Evolutionary conservation across 176 grass and related monocot genomes (phyloP).

Genomic region (Thinopyrum elongatum): DNA sequence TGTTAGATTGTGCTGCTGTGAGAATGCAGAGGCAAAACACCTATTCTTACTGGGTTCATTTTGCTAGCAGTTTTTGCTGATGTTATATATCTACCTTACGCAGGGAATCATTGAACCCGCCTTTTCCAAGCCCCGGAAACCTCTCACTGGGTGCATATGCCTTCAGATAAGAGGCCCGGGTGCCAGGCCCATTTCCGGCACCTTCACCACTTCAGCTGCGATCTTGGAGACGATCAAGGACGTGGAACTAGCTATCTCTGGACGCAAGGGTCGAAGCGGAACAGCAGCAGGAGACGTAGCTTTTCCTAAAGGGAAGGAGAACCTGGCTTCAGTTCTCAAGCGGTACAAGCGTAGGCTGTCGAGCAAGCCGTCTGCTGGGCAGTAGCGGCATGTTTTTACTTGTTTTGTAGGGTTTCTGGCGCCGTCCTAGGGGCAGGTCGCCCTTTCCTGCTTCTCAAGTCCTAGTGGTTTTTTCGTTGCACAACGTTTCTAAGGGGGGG

Average conservation of each 20-base stretch:
- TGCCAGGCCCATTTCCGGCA: conserved; percentile 24
- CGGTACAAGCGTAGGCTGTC: conserved; percentile 87
- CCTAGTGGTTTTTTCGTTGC: conserved; percentile 78
- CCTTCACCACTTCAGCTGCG: conserved; percentile 63
- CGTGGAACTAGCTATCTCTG: conserved; percentile 66
- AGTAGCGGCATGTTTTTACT: conserved; percentile 30
- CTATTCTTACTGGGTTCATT: neutral
- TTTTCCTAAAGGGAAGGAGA: conserved; percentile 98
- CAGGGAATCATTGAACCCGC: conserved; percentile 90
- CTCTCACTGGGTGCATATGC: conserved; percentile 49
- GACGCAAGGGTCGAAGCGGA: conserved; percentile 87
- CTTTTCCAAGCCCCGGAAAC: conserved; percentile 66
- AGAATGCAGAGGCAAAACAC: neutral
- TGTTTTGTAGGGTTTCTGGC: conserved; percentile 20
- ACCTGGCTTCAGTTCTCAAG: conserved; percentile 95
- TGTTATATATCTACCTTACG: conserved; percentile 13
- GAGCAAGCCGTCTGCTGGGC: conserved; percentile 43
- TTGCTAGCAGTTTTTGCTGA: conserved; percentile 5
- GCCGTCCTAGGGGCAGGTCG: neutral
- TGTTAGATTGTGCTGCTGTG: neutral
- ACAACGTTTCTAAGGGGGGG: conserved; percentile 41
- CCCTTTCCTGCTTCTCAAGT: conserved; percentile 29
- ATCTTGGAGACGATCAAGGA: conserved; percentile 88
- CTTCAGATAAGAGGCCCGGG: conserved; percentile 40
- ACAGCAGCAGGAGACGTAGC: conserved; percentile 92